Evolutionary conservation across 768 basidiomycete genomes (phyloP), one percentile per base, ranked within the genome.

Genomic region (Tulasnella sp.): DNA sequence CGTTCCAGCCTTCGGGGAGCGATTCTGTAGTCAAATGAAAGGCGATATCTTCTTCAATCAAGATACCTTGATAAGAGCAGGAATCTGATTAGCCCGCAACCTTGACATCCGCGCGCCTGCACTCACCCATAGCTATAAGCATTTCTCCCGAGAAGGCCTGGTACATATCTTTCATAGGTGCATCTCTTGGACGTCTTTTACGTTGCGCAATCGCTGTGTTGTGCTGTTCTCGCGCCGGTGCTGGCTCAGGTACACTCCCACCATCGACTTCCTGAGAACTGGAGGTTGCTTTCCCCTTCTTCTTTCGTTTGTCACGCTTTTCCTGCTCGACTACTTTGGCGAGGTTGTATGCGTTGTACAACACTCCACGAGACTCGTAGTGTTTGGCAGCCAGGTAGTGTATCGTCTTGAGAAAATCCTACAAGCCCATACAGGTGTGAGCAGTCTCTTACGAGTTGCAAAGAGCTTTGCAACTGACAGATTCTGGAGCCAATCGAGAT

Each of bases 131-230:
- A 2, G 80, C 84, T 69, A 88, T 73, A 45, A 88, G 74, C 2
- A 84, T 83, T 9, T 83, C 81, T 3, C 87, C 87, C 64, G 87
- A 83, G 62, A 87, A 73, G 2, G 78, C 74, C 65, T 78, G 84
- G 67, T 87, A 88, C 87, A 89, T 88, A 63, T 86, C 83, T 60
- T 59, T 22, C 43, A 38, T 38, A 38, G 34, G 34, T 56, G 10
- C n/a, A 38, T 19, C 38, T 60, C 59, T 21, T 66, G 63, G 3
- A 54, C 25, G 61, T 62, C n/a, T 42, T 64, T 62, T 67, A 45
- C 60, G 57, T 29, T 72, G 49, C 46, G 54, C 34, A 58, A 68
- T 60, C 55, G 65, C 60, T 59, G 65, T 41, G 21, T 5, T 38
- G 34, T 38, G 65, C 57, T 63, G 63, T 63, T 54, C 62, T 29